These are phyloP conservation scores for Lagerstroemia speciosa DNA, from an alignment of 345 rosid genomes.

Conservation along the genomic window DNA sequence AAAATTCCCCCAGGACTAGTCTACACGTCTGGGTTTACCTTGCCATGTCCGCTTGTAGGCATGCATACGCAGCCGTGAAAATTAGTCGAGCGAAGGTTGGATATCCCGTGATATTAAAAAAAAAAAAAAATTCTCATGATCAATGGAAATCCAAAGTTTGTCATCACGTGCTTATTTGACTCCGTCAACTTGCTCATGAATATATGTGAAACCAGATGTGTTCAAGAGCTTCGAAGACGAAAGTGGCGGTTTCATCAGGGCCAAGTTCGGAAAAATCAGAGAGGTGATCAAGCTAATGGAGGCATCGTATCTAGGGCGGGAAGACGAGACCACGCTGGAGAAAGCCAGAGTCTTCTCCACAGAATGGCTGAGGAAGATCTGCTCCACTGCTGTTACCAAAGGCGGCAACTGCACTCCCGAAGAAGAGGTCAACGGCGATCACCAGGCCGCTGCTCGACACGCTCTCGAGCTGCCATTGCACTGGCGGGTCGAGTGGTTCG, in stretches of 20 bases:
- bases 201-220: constrained; percentile 18
- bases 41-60: too few relatives aligned
- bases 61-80: too few relatives aligned
- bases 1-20: too few relatives aligned
- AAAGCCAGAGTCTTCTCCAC: constrained; percentile 20
- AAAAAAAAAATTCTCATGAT: too few relatives aligned
- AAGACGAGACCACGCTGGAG: constrained; percentile 24
- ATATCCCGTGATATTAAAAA: too few relatives aligned
- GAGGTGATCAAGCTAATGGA: constrained; percentile 34
- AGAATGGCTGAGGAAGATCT: constrained; percentile 3
- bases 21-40: too few relatives aligned
- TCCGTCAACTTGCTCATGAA: too few relatives aligned
- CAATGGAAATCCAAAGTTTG: too few relatives aligned
- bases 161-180: too few relatives aligned
- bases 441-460: constrained; percentile 6
- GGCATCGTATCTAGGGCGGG: constrained; percentile 32
- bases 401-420: not conserved
- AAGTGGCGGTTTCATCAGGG: constrained; percentile 9
- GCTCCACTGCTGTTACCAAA: not conserved
- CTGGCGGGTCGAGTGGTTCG: constrained; percentile 37
- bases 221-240: constrained; percentile 23
- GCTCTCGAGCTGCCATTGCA: constrained; percentile 35
- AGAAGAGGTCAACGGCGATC: not conserved
- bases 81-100: too few relatives aligned
- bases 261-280: constrained; percentile 10